phyloP scores from a whole-genome alignment of 768 basidiomycete genomes.

The Russula olivacea region DNA sequence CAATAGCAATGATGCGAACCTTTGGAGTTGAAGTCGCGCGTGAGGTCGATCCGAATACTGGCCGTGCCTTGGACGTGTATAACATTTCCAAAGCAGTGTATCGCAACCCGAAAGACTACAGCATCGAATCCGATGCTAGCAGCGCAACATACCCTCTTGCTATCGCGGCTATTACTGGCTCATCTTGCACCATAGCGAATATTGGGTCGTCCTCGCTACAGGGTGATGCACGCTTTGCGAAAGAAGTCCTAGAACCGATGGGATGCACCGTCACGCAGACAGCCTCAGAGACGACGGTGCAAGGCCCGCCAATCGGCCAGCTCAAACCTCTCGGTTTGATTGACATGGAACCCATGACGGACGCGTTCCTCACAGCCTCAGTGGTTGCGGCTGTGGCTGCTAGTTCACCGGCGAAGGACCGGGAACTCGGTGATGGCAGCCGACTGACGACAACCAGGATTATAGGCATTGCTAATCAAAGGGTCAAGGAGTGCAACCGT shows the following conservation, averaged over 20 bases:
- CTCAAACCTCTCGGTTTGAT: constrained; percentile 80
- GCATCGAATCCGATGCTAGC: constrained; percentile 92
- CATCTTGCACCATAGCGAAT: constrained; percentile 86
- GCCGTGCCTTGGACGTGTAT: constrained; percentile 71
- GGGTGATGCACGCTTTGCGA: constrained; percentile 96
- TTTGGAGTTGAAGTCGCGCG: constrained; percentile 80
- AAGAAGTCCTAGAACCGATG: constrained; percentile 89
- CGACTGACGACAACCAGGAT: constrained; percentile 62
- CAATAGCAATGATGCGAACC: constrained; percentile 92
- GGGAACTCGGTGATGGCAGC: constrained; percentile 35
- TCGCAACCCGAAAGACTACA: constrained; percentile 71
- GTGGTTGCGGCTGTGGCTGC: constrained; percentile 82
- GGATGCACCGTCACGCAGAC: constrained; percentile 91
- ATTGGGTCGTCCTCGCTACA: constrained; percentile 89
- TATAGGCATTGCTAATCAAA: constrained; percentile 92
- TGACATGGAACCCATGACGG: constrained; percentile 99
- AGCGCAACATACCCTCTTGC: constrained; percentile 96
- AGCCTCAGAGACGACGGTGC: constrained; percentile 81
- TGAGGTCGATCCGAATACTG: constrained; percentile 50
- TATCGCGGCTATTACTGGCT: constrained; percentile 96
- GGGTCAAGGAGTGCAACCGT: constrained; percentile 97
- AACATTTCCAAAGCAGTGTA: constrained; percentile 79
- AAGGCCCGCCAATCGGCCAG: constrained; percentile 76
- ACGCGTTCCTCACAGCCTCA: constrained; percentile 95
- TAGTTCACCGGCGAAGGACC: constrained; percentile 42